Percentiles rank a stretch among this genome's conserved stretches.
phyloP scores from a whole-genome alignment of 2,329 filamentous ascomycete genomes.

The Cordyceps javanica region DNA sequence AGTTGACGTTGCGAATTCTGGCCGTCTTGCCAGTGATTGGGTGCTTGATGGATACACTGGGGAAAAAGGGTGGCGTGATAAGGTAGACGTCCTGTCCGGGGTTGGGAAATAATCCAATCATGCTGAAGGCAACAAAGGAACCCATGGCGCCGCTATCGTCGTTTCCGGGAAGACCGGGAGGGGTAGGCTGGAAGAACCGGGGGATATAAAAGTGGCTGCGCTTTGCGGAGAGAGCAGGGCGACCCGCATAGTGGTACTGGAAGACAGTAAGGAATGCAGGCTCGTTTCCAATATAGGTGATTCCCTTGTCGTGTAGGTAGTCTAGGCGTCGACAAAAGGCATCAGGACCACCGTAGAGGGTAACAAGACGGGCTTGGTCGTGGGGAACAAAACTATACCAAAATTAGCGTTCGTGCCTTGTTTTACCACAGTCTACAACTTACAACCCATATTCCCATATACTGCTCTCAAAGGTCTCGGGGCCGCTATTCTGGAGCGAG shows the following conservation, averaged over 20 bases:
- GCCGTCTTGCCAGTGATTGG: slow-evolving; percentile 54
- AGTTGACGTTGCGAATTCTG: slow-evolving; percentile 53
- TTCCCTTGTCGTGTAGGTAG: slow-evolving; percentile 57
- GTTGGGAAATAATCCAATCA: slow-evolving; percentile 67
- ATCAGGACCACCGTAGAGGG: slow-evolving; percentile 52
- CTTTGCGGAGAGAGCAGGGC: slow-evolving; percentile 48
- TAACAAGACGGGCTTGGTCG: slow-evolving; percentile 47
- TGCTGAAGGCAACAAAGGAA: slow-evolving; percentile 56
- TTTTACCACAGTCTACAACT: slow-evolving; percentile 19
- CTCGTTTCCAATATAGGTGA: slow-evolving; percentile 62
- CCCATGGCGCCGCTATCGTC: slow-evolving; percentile 69
- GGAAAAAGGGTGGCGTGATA: slow-evolving; percentile 64
- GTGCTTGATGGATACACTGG: slow-evolving; percentile 51
- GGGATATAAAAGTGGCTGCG: slow-evolving; percentile 62
- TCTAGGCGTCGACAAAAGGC: slow-evolving; percentile 53
- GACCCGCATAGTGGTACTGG: slow-evolving; percentile 64
- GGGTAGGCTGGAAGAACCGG: slow-evolving; percentile 51
- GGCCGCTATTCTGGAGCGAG: slow-evolving; percentile 51
- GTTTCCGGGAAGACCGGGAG: slow-evolving; percentile 60
- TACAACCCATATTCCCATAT: slow-evolving; percentile 69
- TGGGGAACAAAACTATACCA: slow-evolving; percentile 44
- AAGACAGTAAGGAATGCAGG: slow-evolving; percentile 57
- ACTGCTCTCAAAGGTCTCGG: slow-evolving; percentile 67
- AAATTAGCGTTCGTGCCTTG: not conserved
- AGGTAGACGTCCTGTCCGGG: slow-evolving; percentile 65